Percentiles rank a stretch among this genome's conserved stretches.
These are phyloP conservation scores for Kentomonas sorsogonicus DNA, from an alignment of 208 protist genomes.

Conservation along the genomic window DNA sequence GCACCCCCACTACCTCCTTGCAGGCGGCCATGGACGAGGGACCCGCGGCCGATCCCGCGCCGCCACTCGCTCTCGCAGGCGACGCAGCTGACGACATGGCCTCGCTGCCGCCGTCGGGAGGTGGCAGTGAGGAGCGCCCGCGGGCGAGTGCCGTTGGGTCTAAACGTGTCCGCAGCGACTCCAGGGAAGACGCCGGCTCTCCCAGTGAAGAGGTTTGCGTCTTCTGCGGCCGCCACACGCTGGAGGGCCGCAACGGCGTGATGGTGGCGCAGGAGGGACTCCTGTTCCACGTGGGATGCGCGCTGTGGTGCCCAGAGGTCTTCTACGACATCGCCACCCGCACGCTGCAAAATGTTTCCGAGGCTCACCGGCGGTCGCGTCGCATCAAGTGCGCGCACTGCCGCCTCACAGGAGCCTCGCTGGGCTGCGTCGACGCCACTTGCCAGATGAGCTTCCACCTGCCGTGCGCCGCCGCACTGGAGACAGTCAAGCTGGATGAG, in stretches of 20 bases:
- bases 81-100: too few relatives aligned
- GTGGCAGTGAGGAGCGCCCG: too few relatives aligned
- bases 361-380: conserved; percentile 19
- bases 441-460: conserved; percentile 58
- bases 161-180: too few relatives aligned
- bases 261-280: conserved; percentile 14
- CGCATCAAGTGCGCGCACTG: conserved; percentile 52
- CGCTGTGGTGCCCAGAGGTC: conserved; percentile 74
- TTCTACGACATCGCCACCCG: conserved; percentile 34
- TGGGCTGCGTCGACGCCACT: conserved; percentile 29
- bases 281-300: conserved; percentile 45
- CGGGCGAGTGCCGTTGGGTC: too few relatives aligned
- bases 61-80: too few relatives aligned
- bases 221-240: neutral
- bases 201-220: too few relatives aligned
- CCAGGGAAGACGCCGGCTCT: too few relatives aligned
- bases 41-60: too few relatives aligned
- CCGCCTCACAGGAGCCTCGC: conserved; percentile 29
- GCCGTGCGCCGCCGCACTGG: conserved; percentile 34
- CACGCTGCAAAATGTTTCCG: conserved; percentile 23
- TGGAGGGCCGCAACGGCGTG: neutral
- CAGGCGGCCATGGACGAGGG: too few relatives aligned
- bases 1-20: too few relatives aligned
- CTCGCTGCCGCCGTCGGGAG: too few relatives aligned
- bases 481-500: conserved; percentile 16